A percentile compares a stretch with the other conserved stretches of the same genome.
Evolutionary conservation across 352 stramenopile genomes (phyloP).

Genomic region (Lagenidium giganteum): DNA sequence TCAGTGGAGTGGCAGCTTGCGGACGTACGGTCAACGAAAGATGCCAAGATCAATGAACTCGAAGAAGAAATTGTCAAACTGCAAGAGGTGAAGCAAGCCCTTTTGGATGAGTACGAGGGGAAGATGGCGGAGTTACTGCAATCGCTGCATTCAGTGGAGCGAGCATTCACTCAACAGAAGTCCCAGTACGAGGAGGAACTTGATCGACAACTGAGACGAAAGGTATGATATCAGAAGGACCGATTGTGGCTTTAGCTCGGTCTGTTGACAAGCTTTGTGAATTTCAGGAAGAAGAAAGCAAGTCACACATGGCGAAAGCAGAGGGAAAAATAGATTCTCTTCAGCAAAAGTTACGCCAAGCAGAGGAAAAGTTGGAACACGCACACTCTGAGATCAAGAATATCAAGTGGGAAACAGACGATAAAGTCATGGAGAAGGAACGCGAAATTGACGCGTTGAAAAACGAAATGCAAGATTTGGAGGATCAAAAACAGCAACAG

Average conservation of each 20-base stretch:
- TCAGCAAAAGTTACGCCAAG: constrained; percentile 35
- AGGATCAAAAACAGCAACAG: constrained; percentile 41
- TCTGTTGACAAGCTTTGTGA: neutral
- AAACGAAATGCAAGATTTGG: constrained; percentile 45
- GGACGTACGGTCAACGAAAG: constrained; percentile 48
- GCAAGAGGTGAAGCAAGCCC: constrained; percentile 65
- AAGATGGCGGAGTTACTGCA: constrained; percentile 84
- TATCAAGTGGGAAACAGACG: constrained; percentile 51
- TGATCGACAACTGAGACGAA: constrained; percentile 17
- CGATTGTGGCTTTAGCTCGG: neutral
- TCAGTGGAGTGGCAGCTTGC: constrained; percentile 62
- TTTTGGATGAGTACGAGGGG: constrained; percentile 81
- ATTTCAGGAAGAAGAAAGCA: constrained; percentile 24
- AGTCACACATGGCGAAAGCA: constrained; percentile 15
- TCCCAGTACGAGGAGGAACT: constrained; percentile 71
- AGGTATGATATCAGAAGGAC: neutral
- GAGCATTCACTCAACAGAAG: constrained; percentile 83
- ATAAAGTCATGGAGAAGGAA: constrained; percentile 55
- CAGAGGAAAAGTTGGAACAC: constrained; percentile 42
- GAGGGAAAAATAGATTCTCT: constrained; percentile 45
- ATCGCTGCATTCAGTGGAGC: constrained; percentile 76
- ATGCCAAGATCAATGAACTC: constrained; percentile 58
- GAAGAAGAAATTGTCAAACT: constrained; percentile 49
- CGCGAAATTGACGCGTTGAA: constrained; percentile 40
- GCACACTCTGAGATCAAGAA: constrained; percentile 57